phyloP scores from a whole-genome alignment of 2,329 filamentous ascomycete species.

The Xylaria sp. region DNA sequence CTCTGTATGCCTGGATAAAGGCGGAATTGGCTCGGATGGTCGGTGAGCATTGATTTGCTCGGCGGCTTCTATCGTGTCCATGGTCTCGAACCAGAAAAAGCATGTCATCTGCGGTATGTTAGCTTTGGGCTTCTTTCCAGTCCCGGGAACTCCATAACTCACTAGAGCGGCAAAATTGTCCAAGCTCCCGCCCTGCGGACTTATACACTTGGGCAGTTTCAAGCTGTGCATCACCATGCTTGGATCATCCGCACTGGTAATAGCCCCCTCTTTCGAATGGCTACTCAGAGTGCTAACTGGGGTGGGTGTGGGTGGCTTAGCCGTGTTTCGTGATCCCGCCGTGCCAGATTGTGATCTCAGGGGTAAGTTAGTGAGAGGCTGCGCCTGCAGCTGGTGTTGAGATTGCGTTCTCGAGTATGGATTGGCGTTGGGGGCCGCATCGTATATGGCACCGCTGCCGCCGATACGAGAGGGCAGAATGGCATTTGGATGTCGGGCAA shows the following conservation, averaged over 20 bases:
- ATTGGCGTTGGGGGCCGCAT: constrained; percentile 45
- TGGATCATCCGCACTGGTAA: constrained; percentile 53
- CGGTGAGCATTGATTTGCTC: constrained; percentile 65
- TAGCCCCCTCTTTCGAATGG: constrained; percentile 47
- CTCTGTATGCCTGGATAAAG: constrained; percentile 75
- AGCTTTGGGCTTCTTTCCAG: constrained; percentile 26
- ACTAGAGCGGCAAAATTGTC: constrained; percentile 88
- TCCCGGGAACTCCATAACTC: constrained; percentile 45
- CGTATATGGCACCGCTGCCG: constrained; percentile 49
- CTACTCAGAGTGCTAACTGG: constrained; percentile 46
- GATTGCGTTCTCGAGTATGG: constrained; percentile 48
- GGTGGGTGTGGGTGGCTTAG: constrained; percentile 54
- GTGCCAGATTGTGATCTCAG: constrained; percentile 40
- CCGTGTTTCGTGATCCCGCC: constrained; percentile 49
- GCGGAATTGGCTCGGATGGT: constrained; percentile 54
- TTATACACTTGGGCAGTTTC: constrained; percentile 80
- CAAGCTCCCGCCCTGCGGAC: constrained; percentile 77
- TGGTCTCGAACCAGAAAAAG: constrained; percentile 96
- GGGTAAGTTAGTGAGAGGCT: constrained; percentile 36
- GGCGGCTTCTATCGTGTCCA: constrained; percentile 79
- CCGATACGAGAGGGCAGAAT: constrained; percentile 52
- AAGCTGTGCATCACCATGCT: constrained; percentile 69
- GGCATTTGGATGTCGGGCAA: constrained; percentile 54
- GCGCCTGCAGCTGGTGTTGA: constrained; percentile 50
- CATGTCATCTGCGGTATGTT: constrained; percentile 79